phyloP scores from a whole-genome alignment of 495 filamentous ascomycete species.

The Penicillium coffeae region DNA sequence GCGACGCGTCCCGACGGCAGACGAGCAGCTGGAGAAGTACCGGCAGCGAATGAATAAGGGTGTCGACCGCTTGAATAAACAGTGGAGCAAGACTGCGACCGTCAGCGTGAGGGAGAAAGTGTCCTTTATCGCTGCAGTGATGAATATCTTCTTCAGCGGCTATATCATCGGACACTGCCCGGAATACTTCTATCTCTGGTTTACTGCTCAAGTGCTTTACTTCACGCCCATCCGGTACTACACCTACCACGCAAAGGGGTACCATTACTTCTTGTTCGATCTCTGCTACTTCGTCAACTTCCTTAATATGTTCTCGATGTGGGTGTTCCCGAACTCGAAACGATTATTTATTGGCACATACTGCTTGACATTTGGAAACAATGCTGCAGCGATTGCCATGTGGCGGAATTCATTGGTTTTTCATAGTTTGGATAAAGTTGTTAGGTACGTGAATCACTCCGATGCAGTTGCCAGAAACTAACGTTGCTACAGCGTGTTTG shows the following conservation, averaged over 20 bases:
- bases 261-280: conserved; percentile 96
- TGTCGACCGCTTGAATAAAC: conserved; percentile 79
- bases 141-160: conserved; percentile 95
- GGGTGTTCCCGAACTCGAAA: conserved; percentile 88
- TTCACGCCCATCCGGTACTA: conserved; percentile 96
- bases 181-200: conserved; percentile 89
- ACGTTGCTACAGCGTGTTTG: conserved; percentile 66
- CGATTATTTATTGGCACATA: conserved; percentile 90
- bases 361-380: conserved; percentile 92
- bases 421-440: conserved; percentile 94
- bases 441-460: conserved; percentile 48
- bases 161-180: conserved; percentile 87
- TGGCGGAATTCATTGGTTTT: conserved; percentile 98
- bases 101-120: conserved; percentile 91
- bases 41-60: conserved; percentile 76
- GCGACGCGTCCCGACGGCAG: conserved; percentile 73
- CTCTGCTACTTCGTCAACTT: conserved; percentile 98
- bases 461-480: background rate
- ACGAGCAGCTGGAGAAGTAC: conserved; percentile 91
- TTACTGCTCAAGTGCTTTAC: conserved; percentile 76
- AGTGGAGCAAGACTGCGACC: conserved; percentile 83
- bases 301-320: conserved; percentile 74
- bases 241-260: conserved; percentile 83
- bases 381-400: conserved; percentile 97
- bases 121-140: conserved; percentile 90